Percentiles rank a stretch among this genome's conserved stretches.
Evolutionary conservation across 148 eudicot genomes (phyloP).

Genomic region (Rhododendron molle): DNA sequence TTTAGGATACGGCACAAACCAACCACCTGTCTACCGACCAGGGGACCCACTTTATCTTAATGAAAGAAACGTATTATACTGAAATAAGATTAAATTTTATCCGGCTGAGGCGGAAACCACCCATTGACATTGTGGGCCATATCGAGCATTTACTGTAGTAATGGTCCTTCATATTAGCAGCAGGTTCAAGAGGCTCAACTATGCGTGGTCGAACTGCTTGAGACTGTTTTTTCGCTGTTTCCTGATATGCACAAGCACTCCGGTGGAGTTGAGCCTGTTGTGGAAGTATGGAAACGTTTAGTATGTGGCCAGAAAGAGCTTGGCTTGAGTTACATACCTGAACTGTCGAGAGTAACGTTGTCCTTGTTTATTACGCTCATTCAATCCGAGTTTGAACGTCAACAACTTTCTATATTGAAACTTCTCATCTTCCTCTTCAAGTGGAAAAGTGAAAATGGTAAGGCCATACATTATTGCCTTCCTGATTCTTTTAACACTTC

Average conservation of each 20-base stretch:
- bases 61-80: no score
- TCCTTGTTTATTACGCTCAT: slow-evolving; percentile 52
- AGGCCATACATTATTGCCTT: not conserved
- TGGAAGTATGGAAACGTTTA: slow-evolving; percentile 51
- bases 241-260: slow-evolving; percentile 31
- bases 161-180: slow-evolving; percentile 30
- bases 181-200: slow-evolving; percentile 63
- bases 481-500: not conserved
- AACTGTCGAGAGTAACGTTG: slow-evolving; percentile 38
- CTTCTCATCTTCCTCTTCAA: slow-evolving; percentile 49
- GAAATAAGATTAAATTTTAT: no score
- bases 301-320: slow-evolving; percentile 67
- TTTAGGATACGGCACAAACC: not conserved
- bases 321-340: slow-evolving; percentile 55
- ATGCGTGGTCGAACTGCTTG: slow-evolving; percentile 57
- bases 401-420: slow-evolving; percentile 52
- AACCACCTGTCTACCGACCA: not conserved
- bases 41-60: not conserved
- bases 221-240: slow-evolving; percentile 43
- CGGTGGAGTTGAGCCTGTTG: slow-evolving; percentile 45
- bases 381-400: slow-evolving; percentile 72
- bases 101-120: no score
- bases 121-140: no score
- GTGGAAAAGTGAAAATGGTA: slow-evolving; percentile 81
- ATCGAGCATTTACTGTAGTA: no score